phyloP scores from a whole-genome alignment of 768 basidiomycete genomes.

The Harrya chromipes region DNA sequence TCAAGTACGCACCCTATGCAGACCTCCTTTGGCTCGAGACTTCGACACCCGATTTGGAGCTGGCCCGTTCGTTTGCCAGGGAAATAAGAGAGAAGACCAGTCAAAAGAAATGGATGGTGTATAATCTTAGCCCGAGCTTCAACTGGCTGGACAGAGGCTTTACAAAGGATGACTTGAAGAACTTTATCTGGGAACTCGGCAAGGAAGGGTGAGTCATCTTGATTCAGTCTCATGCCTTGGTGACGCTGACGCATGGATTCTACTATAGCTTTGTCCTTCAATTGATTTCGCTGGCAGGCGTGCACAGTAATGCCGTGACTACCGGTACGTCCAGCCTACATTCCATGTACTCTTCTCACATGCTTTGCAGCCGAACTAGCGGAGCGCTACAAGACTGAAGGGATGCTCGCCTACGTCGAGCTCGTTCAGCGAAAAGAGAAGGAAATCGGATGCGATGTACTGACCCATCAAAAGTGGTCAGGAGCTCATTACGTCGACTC shows the following conservation, averaged over 20 bases:
- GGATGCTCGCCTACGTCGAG: constrained; percentile 91
- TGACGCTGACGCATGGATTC: constrained; percentile 3
- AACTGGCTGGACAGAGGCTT: constrained; percentile 89
- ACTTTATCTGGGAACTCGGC: constrained; percentile 86
- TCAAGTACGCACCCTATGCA: constrained; percentile 80
- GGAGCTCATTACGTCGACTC: constrained; percentile 90
- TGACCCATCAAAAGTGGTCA: constrained; percentile 96
- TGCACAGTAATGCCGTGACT: constrained; percentile 78
- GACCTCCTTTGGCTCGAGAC: constrained; percentile 95
- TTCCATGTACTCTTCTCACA: constrained; percentile 4
- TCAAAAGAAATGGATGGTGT: constrained; percentile 71
- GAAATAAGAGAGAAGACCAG: constrained; percentile 71
- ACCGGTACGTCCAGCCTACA: constrained; percentile 49
- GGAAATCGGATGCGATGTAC: constrained; percentile 83
- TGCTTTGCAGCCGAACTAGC: constrained; percentile 66
- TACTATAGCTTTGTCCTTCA: constrained; percentile 77
- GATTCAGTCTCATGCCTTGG: background rate
- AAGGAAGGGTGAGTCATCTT: constrained; percentile 66
- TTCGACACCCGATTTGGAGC: constrained; percentile 76
- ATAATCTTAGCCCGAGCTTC: constrained; percentile 92
- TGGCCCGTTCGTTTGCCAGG: constrained; percentile 75
- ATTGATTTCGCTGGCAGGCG: constrained; percentile 84
- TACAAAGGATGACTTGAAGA: constrained; percentile 70
- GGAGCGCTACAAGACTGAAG: constrained; percentile 75
- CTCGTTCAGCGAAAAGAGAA: constrained; percentile 86